Base-by-base conservation (phyloP, 192 early-diverging fungal genomes). In the Cetraspora pellucida region DNA sequence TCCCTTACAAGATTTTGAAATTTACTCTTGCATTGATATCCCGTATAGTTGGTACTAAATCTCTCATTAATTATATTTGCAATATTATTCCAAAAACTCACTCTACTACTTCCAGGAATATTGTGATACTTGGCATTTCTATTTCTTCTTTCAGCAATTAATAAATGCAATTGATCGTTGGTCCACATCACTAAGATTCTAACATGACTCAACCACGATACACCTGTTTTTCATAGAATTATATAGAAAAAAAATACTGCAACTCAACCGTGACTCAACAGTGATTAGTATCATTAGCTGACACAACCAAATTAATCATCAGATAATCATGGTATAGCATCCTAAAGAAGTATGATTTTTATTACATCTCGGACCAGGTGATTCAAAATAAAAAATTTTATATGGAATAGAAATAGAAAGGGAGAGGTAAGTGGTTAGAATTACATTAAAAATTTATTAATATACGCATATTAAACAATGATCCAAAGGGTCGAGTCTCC, bases 1-100 rank as follows among this genome's bases (percentile, higher is more conserved):
- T 67, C 37, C 13, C 37, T 43, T 37, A 67, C 65, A 67, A 67
- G 64, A 45, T 66, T 66, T 43, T 37, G 64, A 66, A 66, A 66
- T 37, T 66, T 66, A 44, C 31, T 31, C 16, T 66, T 66, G 25
- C 64, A 66, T 66, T 66, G 64, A 66, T 44, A 17, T n/a, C 64
- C 64, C 44, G 5, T 66, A 66, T 66, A 66, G 17, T 28, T 66
- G 25, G 64, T 66, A 14, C 31, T 28, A 66, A 66, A 66, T 45
- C 44, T 17, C 25, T 66, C 37, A 66, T 66, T 66, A n/a, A 66
- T 66, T 66, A 25, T 66, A 66, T 66, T 43, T 13, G 37, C 64
- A 37, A 66, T 45, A 45, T 37, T 45, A 45, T 66, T 45, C 31
- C 64, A 66, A n/a, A 66, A 66, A 66, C 30, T 3, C 5, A 45